phyloP scores from a whole-genome alignment of 805 yeast species.

The Pichia heedii region DNA sequence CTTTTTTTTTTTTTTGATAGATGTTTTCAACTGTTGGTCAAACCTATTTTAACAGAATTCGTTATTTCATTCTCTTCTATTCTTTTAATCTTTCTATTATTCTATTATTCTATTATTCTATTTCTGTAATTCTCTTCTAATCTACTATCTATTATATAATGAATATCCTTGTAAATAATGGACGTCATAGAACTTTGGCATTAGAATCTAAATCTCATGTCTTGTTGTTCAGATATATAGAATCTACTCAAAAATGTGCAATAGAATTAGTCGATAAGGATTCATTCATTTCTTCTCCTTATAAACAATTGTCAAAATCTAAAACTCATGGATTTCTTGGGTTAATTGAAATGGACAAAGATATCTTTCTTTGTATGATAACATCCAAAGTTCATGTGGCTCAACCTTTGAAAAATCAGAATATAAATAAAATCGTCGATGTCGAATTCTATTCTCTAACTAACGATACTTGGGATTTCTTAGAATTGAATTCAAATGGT shows the following conservation, averaged over 20 bases:
- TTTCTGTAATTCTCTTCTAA: too few relatives aligned
- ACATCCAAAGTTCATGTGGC: conserved; percentile 75
- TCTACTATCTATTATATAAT: too few relatives aligned
- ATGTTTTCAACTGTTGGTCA: too few relatives aligned
- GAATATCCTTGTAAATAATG: conserved; percentile 4
- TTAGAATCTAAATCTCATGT: conserved; percentile 36
- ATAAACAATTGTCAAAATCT: conserved; percentile 34
- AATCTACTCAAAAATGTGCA: conserved; percentile 32
- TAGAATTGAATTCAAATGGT: conserved; percentile 61
- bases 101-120: too few relatives aligned
- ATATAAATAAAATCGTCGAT: conserved; percentile 69
- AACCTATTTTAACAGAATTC: too few relatives aligned
- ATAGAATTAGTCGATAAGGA: conserved; percentile 39
- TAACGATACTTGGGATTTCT: conserved; percentile 69
- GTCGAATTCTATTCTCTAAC: conserved; percentile 82
- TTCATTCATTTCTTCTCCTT: conserved; percentile 30
- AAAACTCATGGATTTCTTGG: conserved; percentile 70
- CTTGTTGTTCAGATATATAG: conserved; percentile 36
- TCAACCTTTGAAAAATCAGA: conserved; percentile 67
- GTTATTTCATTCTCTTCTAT: too few relatives aligned
- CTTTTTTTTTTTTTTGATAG: too few relatives aligned
- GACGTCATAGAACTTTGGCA: conserved; percentile 29
- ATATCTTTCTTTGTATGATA: conserved; percentile 69
- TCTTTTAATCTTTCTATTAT: too few relatives aligned
- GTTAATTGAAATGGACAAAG: conserved; percentile 56